Evolutionary conservation across 2,329 filamentous ascomycete species (phyloP), one percentile per base, ranked within the genome.

Genomic region (Zymoseptoria crescenta): DNA sequence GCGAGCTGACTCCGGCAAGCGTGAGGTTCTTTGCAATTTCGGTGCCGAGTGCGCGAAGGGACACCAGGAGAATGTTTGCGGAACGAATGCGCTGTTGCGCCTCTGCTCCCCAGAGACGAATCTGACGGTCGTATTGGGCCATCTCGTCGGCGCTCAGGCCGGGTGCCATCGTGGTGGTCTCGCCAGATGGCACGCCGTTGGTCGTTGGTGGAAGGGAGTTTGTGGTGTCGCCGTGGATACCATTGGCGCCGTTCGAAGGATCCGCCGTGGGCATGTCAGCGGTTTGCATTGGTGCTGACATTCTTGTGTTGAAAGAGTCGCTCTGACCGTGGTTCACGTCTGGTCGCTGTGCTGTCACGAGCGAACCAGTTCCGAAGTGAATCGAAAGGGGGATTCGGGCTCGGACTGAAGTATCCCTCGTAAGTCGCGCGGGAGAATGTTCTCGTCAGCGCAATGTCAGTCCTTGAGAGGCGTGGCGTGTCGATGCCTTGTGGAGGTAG

Each of bases 21-120:
- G 96, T 93, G 21, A 99, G 86, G 72, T 97, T 99, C 79, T 99
- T 99, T 63, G 94, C 92, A 57, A 97, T 88, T 76, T 99, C 94
- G 72, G 93, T 95, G 59, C 89, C 91, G 16, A 99, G 83, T 0
- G 89, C 91, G 70, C 88, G 89, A 74, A 96, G 85, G 29, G 87
- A 91, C 66, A 99, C 87, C 63, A 99, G 84, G 52, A 97, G 86
- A 67, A 99, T 88, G 70, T 91, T 91, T 60, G 94, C 91, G 60
- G 83, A 88, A 67, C 93, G 90, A 59, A 99, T 91, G n/a, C 64
- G 66, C 73, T 96, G 88, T 74, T 99, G 94, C 6, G 94, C 94
- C 69, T 94, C 87, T 70, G 97, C 89, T 50, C 94, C 94, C 94
- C 94, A 99, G 29, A 99, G 85, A 56, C 94, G 88, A 69, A 99